A percentile compares a stretch with the other conserved stretches of the same genome.
Conservation (phyloP, 176 grass and related monocot genomes). For the Canna indica region DNA sequence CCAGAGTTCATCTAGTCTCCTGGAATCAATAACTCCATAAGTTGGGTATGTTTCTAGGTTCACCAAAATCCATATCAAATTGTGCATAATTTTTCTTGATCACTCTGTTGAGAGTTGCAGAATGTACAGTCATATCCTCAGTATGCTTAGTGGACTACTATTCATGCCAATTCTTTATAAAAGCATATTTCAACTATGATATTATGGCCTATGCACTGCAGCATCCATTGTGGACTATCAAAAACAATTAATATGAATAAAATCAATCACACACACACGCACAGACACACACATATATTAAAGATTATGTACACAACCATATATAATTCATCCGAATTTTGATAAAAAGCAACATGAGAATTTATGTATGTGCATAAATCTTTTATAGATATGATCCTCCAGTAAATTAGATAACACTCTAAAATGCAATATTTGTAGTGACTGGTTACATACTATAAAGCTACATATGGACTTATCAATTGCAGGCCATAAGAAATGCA, state of each 20-base stretch:
- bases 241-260: too few species aligned
- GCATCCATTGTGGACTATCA: too few species aligned
- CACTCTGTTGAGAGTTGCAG: not conserved
- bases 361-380: not conserved
- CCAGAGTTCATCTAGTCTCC: not conserved
- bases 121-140: not conserved
- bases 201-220: not conserved
- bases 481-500: constrained; percentile 45
- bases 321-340: not conserved
- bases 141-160: not conserved
- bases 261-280: too few species aligned
- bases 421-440: not conserved
- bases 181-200: not conserved
- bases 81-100: not conserved
- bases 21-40: not conserved
- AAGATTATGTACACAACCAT: not conserved
- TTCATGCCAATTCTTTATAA: not conserved
- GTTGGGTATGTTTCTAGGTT: not conserved
- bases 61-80: not conserved
- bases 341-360: not conserved
- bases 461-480: not conserved
- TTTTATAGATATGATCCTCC: not conserved
- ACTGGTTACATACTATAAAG: not conserved
- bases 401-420: not conserved
- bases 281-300: too few species aligned